Evolutionary conservation across 345 rosid species (phyloP), one percentile per base, ranked within the genome.

Genomic region (Melaleuca alternifolia): DNA sequence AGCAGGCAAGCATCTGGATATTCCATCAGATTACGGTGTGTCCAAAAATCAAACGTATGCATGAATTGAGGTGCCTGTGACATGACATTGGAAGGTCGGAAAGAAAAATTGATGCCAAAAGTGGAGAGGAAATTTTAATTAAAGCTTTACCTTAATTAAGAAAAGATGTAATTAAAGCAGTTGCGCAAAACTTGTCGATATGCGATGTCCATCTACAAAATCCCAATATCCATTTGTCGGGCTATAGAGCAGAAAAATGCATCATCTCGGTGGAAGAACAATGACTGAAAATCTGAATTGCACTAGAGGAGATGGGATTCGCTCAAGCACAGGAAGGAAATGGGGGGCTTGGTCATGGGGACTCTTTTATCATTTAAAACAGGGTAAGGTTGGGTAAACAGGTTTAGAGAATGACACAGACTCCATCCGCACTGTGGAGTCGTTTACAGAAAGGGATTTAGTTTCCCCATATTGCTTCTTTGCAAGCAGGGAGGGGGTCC

Each of bases 121-220:
- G 65, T 4, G 7, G 33, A 59, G n/a, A 59, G 2, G 16, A 59
- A 59, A n/a, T 59, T 59, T 59, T 59, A 14, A 59, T 59, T 12
- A 12, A 8, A 59, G 65, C 8, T 2, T n/a, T n/a, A n/a, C n/a
- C n/a, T n/a, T n/a, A n/a, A n/a, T n/a, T n/a, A n/a, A n/a, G n/a
- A n/a, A n/a, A n/a, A n/a, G n/a, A n/a, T n/a, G n/a, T n/a, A n/a
- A n/a, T n/a, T n/a, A n/a, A n/a, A n/a, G n/a, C n/a, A n/a, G 0
- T 59, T 3, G 1, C 12, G 16, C 33, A 6, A 59, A 7, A 6
- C 0, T 59, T 12, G 16, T 59, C 1, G 1, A n/a, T 2, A 11
- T n/a, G 33, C 7, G 0, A n/a, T n/a, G 33, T n/a, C 1, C 1
- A 6, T 5, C 33, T n/a, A 11, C n/a, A 59, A n/a, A 59, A 59